Evolutionary conservation across 2,329 filamentous ascomycete species (phyloP), one percentile per base, ranked within the genome.

Genomic region (Sclerotinia sclerotiorum): DNA sequence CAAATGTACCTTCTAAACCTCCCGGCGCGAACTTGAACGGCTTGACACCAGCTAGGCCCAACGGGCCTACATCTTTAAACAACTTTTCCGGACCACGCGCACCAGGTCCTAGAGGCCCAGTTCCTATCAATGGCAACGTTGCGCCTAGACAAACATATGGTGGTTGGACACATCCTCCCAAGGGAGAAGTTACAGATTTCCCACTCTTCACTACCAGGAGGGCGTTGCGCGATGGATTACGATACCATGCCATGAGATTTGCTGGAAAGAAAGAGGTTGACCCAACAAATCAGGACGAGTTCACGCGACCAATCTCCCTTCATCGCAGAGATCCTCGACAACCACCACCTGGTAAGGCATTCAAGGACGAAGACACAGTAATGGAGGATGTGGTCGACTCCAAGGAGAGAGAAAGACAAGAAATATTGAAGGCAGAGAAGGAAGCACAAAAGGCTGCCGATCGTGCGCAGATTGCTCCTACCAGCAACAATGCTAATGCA

Each of bases 391-490:
- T 80, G 0, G 78, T 83, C 1, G 85, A 88, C 70, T 84, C 84
- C 35, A 84, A 86, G 70, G 88, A 89, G 71, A 80, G 84, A 48
- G 88, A 90, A 73, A 84, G 85, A 67, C 78, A 89, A 66, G 91
- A 92, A 48, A 91, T 93, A 73, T 72, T 83, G 29, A 88, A 91
- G 78, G 90, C 90, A 0, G 93, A 96, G 72, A 89, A 92, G 67
- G 92, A 97, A 71, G 92, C 91, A 35, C 91, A 97, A 77, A 89
- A 92, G 27, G 93, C 94, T 24, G 86, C 92, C 49, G 95, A 97
- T 73, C 85, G 94, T 76, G 94, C 95, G 46, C 93, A 97, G 79
- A 98, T 99, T 76, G 95, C 95, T 0, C 95, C 95, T 0, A 90
- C 92, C 1, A 84, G 86, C 35, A 90, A 88, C 69, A 86, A 87